Percentiles rank a stretch among this genome's conserved stretches.
Conservation (phyloP, 306 rosid species). For the Castanea crenata region DNA sequence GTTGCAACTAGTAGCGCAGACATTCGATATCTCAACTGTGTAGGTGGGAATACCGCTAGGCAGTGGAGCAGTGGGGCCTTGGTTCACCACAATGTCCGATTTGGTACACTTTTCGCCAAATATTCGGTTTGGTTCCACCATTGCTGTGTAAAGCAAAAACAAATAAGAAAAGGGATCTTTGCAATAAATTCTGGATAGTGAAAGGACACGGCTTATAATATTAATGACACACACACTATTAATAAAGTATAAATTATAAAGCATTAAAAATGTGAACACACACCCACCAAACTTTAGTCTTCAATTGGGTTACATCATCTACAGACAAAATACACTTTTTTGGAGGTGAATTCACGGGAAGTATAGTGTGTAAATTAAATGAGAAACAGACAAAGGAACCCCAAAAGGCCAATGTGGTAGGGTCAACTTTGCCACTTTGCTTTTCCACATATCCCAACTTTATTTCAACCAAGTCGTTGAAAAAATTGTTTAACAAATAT, state of each 20-base stretch:
- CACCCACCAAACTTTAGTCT: neutral
- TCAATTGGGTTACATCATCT: constrained; percentile 1
- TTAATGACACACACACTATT: too few relatives aligned
- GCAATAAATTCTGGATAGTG: neutral
- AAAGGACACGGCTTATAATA: neutral
- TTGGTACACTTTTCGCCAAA: constrained; percentile 74
- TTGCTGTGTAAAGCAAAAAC: constrained; percentile 7
- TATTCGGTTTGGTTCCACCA: constrained; percentile 58
- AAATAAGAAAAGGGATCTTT: neutral
- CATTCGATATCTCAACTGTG: constrained; percentile 74
- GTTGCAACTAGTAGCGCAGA: constrained; percentile 68
- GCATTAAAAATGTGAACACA: constrained; percentile 13
- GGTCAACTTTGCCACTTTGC: neutral
- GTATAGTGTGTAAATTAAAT: constrained; percentile 7
- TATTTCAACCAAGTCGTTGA: too few relatives aligned
- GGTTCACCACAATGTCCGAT: constrained; percentile 63
- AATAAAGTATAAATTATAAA: neutral
- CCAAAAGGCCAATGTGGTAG: neutral
- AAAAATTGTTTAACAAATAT: too few relatives aligned
- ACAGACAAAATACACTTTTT: constrained; percentile 38
- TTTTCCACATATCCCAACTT: neutral
- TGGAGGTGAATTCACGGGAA: constrained; percentile 27
- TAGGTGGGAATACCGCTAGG: constrained; percentile 83
- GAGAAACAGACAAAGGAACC: constrained; percentile 2
- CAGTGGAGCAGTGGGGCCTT: constrained; percentile 75